Evolutionary conservation across 2,329 filamentous ascomycete species (phyloP).

Genomic region (Fusarium oxysporum): DNA sequence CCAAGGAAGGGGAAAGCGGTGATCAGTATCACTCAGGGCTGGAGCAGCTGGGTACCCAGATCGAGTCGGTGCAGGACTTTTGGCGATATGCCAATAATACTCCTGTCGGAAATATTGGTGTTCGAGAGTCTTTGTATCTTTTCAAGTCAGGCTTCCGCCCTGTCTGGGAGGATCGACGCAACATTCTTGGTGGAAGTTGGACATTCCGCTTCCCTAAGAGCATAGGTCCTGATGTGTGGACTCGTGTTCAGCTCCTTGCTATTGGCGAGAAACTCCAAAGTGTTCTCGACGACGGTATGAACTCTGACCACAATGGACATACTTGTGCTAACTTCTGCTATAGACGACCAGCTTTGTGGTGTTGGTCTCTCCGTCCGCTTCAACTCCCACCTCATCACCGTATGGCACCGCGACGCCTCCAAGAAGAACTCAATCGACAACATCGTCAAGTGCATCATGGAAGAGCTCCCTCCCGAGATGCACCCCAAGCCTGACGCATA

Average conservation of each 20-base stretch:
- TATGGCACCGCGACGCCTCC: slow-evolving; percentile 92
- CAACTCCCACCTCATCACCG: slow-evolving; percentile 86
- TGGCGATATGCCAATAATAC: slow-evolving; percentile 87
- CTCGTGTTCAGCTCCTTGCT: slow-evolving; percentile 81
- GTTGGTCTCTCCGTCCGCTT: slow-evolving; percentile 89
- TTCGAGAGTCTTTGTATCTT: slow-evolving; percentile 81
- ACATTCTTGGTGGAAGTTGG: slow-evolving; percentile 88
- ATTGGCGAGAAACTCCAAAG: slow-evolving; percentile 85
- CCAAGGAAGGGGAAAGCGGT: slow-evolving; percentile 50
- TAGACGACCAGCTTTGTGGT: slow-evolving; percentile 89
- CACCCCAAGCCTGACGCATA: slow-evolving; percentile 77
- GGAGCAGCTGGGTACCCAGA: slow-evolving; percentile 71
- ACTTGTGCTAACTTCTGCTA: slow-evolving; percentile 19
- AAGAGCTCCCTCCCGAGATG: slow-evolving; percentile 78
- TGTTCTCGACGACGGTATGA: slow-evolving; percentile 75
- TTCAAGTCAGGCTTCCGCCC: slow-evolving; percentile 83
- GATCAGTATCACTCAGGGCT: slow-evolving; percentile 65
- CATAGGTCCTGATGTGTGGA: slow-evolving; percentile 80
- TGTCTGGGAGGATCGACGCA: slow-evolving; percentile 88
- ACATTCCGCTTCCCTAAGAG: slow-evolving; percentile 89
- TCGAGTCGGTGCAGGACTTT: slow-evolving; percentile 87
- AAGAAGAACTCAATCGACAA: slow-evolving; percentile 83
- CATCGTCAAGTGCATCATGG: slow-evolving; percentile 78
- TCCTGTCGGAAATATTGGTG: slow-evolving; percentile 78
- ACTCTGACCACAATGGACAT: not conserved